Evolutionary conservation across 176 grass and related monocot species (phyloP).

Genomic region (Olyra latifolia): DNA sequence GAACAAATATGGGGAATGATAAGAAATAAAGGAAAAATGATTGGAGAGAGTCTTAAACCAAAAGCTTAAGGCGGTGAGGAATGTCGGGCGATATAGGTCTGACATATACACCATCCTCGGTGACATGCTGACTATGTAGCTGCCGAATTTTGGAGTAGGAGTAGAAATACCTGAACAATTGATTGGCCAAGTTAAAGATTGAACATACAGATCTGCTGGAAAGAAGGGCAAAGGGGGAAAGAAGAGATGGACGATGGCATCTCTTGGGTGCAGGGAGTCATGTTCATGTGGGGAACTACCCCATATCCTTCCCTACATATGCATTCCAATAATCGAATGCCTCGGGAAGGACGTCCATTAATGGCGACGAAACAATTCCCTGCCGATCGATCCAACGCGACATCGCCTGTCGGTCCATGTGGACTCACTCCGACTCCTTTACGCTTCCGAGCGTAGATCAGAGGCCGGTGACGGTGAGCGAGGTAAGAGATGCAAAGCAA

Average conservation of each 20-base stretch:
- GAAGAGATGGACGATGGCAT: neutral
- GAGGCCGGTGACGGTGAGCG: neutral
- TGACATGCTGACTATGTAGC: neutral
- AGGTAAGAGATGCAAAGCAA: constrained; percentile 35
- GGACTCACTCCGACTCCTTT: neutral
- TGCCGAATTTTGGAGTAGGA: neutral
- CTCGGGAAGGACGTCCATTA: constrained; percentile 1
- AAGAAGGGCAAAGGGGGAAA: neutral
- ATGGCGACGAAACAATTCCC: neutral
- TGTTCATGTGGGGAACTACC: constrained; percentile 19
- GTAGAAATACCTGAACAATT: neutral
- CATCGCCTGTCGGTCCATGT: neutral
- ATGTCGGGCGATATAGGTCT: too few species aligned
- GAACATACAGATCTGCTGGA: neutral
- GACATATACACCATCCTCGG: neutral
- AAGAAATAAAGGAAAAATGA: too few species aligned
- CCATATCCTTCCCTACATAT: constrained; percentile 11
- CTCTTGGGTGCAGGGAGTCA: neutral
- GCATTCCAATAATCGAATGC: constrained; percentile 1
- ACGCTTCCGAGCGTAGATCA: constrained; percentile 30
- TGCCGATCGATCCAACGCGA: neutral
- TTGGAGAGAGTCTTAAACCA: too few species aligned
- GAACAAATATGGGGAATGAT: too few species aligned
- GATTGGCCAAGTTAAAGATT: neutral
- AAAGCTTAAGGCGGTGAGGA: too few species aligned